These are phyloP conservation scores for Dendrocalamus sinicus DNA, from an alignment of 176 grass and related monocot species.

Conservation along the genomic window DNA sequence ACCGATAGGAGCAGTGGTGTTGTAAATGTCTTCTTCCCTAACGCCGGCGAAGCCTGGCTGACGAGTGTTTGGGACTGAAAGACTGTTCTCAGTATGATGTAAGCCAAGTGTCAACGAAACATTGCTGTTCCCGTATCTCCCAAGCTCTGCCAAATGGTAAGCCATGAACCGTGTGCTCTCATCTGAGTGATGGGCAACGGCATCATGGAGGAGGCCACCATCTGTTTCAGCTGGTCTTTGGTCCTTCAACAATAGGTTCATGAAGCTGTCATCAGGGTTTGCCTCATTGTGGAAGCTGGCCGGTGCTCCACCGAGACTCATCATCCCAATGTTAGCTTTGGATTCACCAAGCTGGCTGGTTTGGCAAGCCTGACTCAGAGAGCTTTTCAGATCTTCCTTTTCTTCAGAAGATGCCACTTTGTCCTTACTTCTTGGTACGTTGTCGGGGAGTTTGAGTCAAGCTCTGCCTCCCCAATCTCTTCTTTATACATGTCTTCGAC, in stretches of 20 bases:
- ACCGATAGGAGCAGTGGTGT: conserved; percentile 39
- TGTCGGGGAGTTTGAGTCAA: conserved; percentile 84
- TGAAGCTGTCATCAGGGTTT: conserved; percentile 72
- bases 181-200: conserved; percentile 37
- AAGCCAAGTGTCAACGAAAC: conserved; percentile 86
- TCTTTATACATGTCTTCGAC: conserved; percentile 99
- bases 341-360: conserved; percentile 62
- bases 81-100: conserved; percentile 62
- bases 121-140: conserved; percentile 56
- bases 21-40: conserved; percentile 65
- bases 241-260: conserved; percentile 88
- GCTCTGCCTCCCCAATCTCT: conserved; percentile 80
- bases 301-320: conserved; percentile 44
- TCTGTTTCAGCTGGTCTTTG: conserved; percentile 56
- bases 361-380: conserved; percentile 52
- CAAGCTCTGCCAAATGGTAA: conserved; percentile 68
- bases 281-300: conserved; percentile 61
- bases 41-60: conserved; percentile 55
- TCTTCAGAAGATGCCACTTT: conserved; percentile 66
- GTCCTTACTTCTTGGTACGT: conserved; percentile 58
- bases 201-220: conserved; percentile 57
- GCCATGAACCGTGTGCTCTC: conserved; percentile 61
- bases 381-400: conserved; percentile 66
- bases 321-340: conserved; percentile 48
- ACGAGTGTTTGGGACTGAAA: conserved; percentile 58